Percentiles rank a stretch among this genome's conserved stretches.
Conservation (phyloP, 495 filamentous ascomycete species). For the Neurospora tetraspora region DNA sequence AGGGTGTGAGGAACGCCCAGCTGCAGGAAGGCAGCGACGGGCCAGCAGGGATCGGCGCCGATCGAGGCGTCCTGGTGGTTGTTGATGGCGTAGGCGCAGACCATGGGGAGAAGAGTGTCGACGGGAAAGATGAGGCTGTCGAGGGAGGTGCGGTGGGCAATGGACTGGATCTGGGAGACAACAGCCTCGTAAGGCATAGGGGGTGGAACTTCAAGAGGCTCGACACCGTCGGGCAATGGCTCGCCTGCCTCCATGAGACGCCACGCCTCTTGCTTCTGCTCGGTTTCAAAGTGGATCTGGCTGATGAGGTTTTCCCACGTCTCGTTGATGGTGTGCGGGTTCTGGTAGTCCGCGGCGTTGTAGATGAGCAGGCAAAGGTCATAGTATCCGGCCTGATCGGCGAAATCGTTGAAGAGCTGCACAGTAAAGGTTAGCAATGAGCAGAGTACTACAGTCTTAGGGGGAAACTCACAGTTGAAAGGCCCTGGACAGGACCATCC, state of each 20-base stretch:
- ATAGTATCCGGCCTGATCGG: conserved; percentile 79
- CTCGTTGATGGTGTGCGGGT: conserved; percentile 63
- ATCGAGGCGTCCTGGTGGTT: conserved; percentile 57
- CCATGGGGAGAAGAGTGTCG: conserved; percentile 49
- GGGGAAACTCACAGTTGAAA: conserved; percentile 58
- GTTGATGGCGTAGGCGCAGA: conserved; percentile 69
- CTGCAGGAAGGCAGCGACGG: conserved; percentile 68
- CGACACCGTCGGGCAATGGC: conserved; percentile 5
- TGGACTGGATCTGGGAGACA: conserved; percentile 57
- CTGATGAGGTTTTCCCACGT: conserved; percentile 81
- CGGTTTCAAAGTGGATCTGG: conserved; percentile 53
- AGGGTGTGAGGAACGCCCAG: conserved; percentile 66
- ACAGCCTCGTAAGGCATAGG: conserved; percentile 70
- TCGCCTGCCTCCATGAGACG: conserved; percentile 9
- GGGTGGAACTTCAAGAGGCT: conserved; percentile 15
- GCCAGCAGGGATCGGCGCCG: conserved; percentile 55
- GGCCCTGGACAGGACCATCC: conserved; percentile 60
- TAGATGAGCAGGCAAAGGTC: conserved; percentile 90
- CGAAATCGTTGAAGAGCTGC: conserved; percentile 83
- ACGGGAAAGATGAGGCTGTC: conserved; percentile 65
- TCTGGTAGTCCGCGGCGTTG: conserved; percentile 78
- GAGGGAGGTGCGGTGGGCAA: conserved; percentile 69
- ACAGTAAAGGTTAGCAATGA: conserved; percentile 17
- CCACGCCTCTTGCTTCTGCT: conserved; percentile 34
- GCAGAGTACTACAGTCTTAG: conserved; percentile 1